These are phyloP conservation scores for Pouteria glomerata DNA, from an alignment of 148 eudicot species.

Conservation along the genomic window DNA sequence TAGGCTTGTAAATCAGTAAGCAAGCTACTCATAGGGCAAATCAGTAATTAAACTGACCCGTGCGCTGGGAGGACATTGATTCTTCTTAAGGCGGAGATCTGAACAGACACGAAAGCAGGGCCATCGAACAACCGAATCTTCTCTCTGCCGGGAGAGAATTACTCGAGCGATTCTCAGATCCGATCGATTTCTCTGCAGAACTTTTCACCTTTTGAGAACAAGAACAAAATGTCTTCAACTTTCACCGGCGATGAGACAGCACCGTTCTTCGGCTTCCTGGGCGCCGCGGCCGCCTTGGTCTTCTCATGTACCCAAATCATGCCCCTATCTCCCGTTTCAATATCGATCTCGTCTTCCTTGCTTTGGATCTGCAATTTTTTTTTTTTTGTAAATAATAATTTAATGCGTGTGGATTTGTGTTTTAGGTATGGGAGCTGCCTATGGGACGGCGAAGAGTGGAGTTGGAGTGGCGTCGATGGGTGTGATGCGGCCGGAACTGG, in stretches of 20 bases:
- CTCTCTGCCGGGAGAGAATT: neutral
- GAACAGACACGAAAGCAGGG: neutral
- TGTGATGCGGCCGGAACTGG: constrained; percentile 72
- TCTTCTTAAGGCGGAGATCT: neutral
- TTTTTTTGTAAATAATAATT: neutral
- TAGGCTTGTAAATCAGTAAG: too few relatives aligned
- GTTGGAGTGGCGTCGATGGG: constrained; percentile 81
- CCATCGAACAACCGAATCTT: neutral
- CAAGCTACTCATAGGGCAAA: too few relatives aligned
- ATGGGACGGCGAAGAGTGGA: constrained; percentile 73
- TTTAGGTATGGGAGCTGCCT: constrained; percentile 73
- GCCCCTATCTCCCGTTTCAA: neutral
- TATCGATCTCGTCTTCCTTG: neutral
- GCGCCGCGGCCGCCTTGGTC: constrained; percentile 35
- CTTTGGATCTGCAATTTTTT: neutral
- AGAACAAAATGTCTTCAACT: constrained; percentile 15
- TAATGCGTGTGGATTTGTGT: neutral
- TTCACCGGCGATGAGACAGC: constrained; percentile 39
- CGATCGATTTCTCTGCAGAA: neutral
- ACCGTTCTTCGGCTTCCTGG: constrained; percentile 36
- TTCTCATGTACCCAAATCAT: constrained; percentile 25
- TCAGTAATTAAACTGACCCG: neutral
- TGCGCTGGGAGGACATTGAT: neutral
- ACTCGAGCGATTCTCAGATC: constrained; percentile 4
- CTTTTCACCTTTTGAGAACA: neutral